Evolutionary conservation across 2,329 filamentous ascomycete genomes (phyloP), one percentile per base, ranked within the genome.

Genomic region (Aspergillus persii): DNA sequence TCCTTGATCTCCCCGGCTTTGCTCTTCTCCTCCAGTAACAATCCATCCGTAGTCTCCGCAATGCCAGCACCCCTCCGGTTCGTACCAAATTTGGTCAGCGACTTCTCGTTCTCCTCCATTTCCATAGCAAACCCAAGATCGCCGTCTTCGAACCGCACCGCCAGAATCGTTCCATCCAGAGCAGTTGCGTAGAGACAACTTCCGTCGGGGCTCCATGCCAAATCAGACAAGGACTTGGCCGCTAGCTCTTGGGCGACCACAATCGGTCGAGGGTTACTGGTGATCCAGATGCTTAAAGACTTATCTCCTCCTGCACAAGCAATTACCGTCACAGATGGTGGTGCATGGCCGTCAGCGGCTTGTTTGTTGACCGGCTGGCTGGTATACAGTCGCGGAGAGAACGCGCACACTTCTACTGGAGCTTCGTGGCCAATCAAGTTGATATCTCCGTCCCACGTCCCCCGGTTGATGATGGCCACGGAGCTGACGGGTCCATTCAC

Each of bases 401-500:
- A 99, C 65, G 95, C 91, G 80, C 94, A 97, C 3, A 99, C 95
- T 77, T 99, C 95, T 0, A 96, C 95, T 0, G 95, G 95, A 0
- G 91, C 94, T 81, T 99, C 95, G 72, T 99, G 95, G 8, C 95
- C 95, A 61, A 99, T 97, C 61, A 99, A 77, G 73, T 96, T 97
- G 78, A 98, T 98, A 70, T 99, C 92, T 63, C 92, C 92, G 69
- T 96, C 92, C 95, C 96, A 99, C 41, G 86, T 86, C 18, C 91
- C 89, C 66, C 95, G 89, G 71, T 95, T 92, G 57, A 99, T 92
- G 59, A 99, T 98, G 4, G 95, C 94, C 33, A 98, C 94, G 0
- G 94, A 96, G 78, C 92, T 97, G 27, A 99, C 95, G 1, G 95
- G 96, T 0, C 95, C 95, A 71, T 99, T 99, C 23, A 96, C 93